Percentiles rank a stretch among this genome's conserved stretches.
These are phyloP conservation scores for Oryza nivara DNA, from an alignment of 176 grass and related monocot genomes.

Conservation along the genomic window DNA sequence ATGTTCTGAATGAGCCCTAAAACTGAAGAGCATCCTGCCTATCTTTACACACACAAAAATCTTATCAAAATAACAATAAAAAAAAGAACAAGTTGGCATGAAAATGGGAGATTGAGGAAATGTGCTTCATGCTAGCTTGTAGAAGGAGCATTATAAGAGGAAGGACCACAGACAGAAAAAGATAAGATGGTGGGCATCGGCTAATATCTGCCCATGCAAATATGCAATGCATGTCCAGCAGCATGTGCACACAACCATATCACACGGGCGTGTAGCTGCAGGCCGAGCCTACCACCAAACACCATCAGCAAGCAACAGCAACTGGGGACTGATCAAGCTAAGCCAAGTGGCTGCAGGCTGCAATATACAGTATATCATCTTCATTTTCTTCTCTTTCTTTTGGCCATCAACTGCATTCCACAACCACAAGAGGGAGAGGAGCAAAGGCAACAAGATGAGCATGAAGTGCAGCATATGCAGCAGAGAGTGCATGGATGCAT, in stretches of 20 bases:
- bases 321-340: too few relatives aligned
- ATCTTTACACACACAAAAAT: neutral
- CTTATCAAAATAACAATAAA: neutral
- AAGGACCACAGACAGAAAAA: slow-evolving; percentile 36
- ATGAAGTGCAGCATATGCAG: neutral
- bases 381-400: neutral
- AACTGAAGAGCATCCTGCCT: neutral
- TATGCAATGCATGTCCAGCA: neutral
- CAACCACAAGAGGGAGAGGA: neutral
- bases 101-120: neutral
- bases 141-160: neutral
- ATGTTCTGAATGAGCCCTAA: too few relatives aligned
- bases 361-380: neutral
- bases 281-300: neutral
- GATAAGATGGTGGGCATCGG: slow-evolving; percentile 27
- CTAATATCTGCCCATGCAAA: slow-evolving; percentile 20
- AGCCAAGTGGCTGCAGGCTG: neutral
- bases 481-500: slow-evolving; percentile 12
- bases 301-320: neutral
- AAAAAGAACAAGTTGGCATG: neutral
- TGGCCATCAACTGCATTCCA: neutral
- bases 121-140: neutral
- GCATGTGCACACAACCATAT: neutral
- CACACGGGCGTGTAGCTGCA: neutral
- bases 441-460: neutral